Evolutionary conservation across 1,284 basidiomycete genomes (phyloP).

Genomic region (Earliella scabrosa): DNA sequence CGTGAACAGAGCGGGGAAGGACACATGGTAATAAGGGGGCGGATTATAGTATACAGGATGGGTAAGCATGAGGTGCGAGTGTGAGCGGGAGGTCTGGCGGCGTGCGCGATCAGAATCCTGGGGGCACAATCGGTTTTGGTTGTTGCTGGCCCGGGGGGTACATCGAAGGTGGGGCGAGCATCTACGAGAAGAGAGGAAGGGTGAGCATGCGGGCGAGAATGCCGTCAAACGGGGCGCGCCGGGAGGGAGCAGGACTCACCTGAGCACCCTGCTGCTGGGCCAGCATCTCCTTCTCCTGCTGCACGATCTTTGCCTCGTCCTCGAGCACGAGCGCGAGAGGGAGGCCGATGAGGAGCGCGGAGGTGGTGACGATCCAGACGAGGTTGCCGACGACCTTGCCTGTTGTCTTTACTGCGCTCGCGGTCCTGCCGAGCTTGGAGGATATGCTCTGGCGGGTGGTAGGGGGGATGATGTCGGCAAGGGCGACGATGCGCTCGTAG

Average conservation of each 20-base stretch:
- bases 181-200: conserved; percentile 44
- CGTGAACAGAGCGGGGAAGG: conserved; percentile 20
- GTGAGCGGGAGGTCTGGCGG: conserved; percentile 4
- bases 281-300: conserved; percentile 94
- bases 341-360: conserved; percentile 90
- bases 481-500: conserved; percentile 86
- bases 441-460: conserved; percentile 81
- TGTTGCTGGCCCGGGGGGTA: conserved; percentile 52
- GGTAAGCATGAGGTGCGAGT: conserved; percentile 14
- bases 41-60: conserved; percentile 27
- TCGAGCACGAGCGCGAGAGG: conserved; percentile 93
- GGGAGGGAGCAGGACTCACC: conserved; percentile 29
- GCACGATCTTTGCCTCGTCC: conserved; percentile 93
- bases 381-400: conserved; percentile 83
- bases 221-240: conserved; percentile 7
- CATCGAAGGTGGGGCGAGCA: conserved; percentile 64
- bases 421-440: conserved; percentile 62
- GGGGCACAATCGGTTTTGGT: conserved; percentile 74
- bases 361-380: conserved; percentile 95
- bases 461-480: conserved; percentile 95
- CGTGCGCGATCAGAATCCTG: conserved; percentile 60
- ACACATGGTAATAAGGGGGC: conserved; percentile 24
- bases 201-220: conserved; percentile 11
- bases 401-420: conserved; percentile 65
- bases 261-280: conserved; percentile 93